phyloP scores from a whole-genome alignment of 768 basidiomycete species.

The Calocybe gangraenosa region DNA sequence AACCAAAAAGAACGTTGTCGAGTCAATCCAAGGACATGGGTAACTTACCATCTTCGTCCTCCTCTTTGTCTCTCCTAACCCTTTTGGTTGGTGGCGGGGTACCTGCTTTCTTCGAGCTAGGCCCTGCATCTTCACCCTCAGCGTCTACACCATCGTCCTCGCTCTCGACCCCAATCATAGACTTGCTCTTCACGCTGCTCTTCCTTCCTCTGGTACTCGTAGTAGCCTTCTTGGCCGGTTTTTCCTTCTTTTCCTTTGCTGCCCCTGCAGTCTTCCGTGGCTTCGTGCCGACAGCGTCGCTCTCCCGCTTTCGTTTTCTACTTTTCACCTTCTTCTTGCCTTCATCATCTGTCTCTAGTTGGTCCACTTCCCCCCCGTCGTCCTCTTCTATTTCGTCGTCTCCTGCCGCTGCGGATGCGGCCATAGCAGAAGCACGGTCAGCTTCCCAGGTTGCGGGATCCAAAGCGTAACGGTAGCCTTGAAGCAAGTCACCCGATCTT shows the following conservation, averaged over 20 bases:
- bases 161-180: constrained; percentile 55
- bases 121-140: constrained; percentile 38
- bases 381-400: constrained; percentile 15
- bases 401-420: background rate
- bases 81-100: constrained; percentile 67
- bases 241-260: constrained; percentile 40
- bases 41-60: constrained; percentile 58
- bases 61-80: constrained; percentile 55
- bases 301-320: too few species aligned
- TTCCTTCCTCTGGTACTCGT: constrained; percentile 33
- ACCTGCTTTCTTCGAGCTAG: constrained; percentile 39
- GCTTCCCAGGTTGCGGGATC: constrained; percentile 60
- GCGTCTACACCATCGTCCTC: constrained; percentile 55
- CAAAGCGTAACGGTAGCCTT: constrained; percentile 69
- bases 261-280: constrained; percentile 15
- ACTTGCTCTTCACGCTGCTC: constrained; percentile 48
- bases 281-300: constrained; percentile 18
- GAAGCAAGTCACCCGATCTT: constrained; percentile 68
- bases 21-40: too few species aligned
- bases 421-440: constrained; percentile 22
- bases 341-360: constrained; percentile 46
- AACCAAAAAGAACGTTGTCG: background rate
- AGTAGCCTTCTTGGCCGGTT: constrained; percentile 31
- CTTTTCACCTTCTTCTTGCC: constrained; percentile 40
- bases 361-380: constrained; percentile 54